A percentile compares a stretch with the other conserved stretches of the same genome.
Evolutionary conservation across 2,329 filamentous ascomycete species (phyloP).

Genomic region (Aspergillus terreus): DNA sequence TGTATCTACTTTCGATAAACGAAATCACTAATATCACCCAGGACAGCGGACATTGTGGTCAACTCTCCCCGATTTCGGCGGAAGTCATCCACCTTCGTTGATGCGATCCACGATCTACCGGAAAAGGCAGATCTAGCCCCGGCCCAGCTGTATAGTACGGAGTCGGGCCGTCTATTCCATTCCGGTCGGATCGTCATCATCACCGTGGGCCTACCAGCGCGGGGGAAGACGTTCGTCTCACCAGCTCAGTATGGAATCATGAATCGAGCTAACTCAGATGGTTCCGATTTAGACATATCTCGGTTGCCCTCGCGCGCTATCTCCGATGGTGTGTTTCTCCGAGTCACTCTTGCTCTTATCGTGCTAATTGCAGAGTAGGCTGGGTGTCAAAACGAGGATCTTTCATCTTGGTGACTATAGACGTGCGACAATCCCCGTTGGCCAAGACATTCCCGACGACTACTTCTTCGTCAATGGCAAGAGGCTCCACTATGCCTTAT

Average conservation of each 20-base stretch:
- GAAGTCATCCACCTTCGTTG: conserved; percentile 92
- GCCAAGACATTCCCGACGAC: conserved; percentile 84
- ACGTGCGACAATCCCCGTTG: conserved; percentile 80
- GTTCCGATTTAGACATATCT: conserved; percentile 67
- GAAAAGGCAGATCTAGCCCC: conserved; percentile 83
- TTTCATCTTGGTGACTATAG: conserved; percentile 98
- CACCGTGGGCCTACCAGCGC: conserved; percentile 89
- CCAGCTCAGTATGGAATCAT: conserved; percentile 1
- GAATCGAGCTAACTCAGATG: not conserved
- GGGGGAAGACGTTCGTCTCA: conserved; percentile 78
- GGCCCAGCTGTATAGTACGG: conserved; percentile 95
- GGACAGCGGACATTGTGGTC: conserved; percentile 86
- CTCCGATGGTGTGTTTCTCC: conserved; percentile 66
- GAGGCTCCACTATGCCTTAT: conserved; percentile 1
- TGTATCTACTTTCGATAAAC: not conserved
- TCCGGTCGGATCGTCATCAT: conserved; percentile 96
- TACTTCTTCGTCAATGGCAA: conserved; percentile 90
- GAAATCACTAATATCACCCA: conserved; percentile 31
- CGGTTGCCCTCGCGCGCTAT: conserved; percentile 91
- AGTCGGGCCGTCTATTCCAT: conserved; percentile 94
- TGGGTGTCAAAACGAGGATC: conserved; percentile 95
- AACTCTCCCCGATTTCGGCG: conserved; percentile 86
- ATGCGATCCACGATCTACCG: conserved; percentile 91
- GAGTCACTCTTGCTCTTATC: not conserved
- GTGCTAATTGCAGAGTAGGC: conserved; percentile 49